These are phyloP conservation scores for Pseudogymnoascus sp. DNA, from an alignment of 2,329 filamentous ascomycete species.

Conservation along the genomic window DNA sequence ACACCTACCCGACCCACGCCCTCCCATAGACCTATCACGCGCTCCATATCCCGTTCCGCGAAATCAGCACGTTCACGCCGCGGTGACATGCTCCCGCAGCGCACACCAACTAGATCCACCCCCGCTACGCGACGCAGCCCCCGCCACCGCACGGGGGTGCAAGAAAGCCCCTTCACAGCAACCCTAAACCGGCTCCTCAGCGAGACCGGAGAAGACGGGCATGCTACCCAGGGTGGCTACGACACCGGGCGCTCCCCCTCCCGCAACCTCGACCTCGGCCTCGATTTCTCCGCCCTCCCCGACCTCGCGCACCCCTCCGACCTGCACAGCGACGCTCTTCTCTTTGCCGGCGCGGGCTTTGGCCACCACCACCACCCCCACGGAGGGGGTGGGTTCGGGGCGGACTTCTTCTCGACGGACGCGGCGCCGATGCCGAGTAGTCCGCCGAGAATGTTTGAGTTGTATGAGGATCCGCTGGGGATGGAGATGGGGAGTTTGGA, in stretches of 20 bases:
- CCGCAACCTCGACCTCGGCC: slow-evolving; percentile 16
- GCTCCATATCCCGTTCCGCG: slow-evolving; percentile 25
- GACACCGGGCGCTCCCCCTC: slow-evolving; percentile 21
- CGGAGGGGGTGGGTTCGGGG: slow-evolving; percentile 15
- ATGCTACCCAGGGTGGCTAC: background rate
- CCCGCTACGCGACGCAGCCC: slow-evolving; percentile 23
- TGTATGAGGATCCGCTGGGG: slow-evolving; percentile 25
- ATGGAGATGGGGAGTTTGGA: slow-evolving; percentile 15
- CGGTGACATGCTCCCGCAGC: slow-evolving; percentile 18
- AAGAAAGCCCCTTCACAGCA: slow-evolving; percentile 30
- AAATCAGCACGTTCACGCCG: slow-evolving; percentile 21
- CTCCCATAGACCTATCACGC: slow-evolving; percentile 26
- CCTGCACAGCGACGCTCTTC: slow-evolving; percentile 15
- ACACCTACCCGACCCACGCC: slow-evolving; percentile 29
- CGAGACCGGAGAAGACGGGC: slow-evolving; percentile 22
- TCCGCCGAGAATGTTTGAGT: slow-evolving; percentile 33
- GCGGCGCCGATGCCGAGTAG: slow-evolving; percentile 37
- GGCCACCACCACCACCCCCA: slow-evolving; percentile 15
- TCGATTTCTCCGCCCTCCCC: slow-evolving; percentile 31
- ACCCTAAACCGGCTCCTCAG: slow-evolving; percentile 27
- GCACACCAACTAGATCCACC: slow-evolving; percentile 23
- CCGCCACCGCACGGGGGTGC: slow-evolving; percentile 21
- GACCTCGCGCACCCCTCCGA: slow-evolving; percentile 20
- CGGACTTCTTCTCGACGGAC: slow-evolving; percentile 37
- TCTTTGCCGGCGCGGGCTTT: slow-evolving; percentile 21